A percentile compares a stretch with the other conserved stretches of the same genome.
Conservation (phyloP, 495 filamentous ascomycete genomes). For the Trichoderma asperelloides region DNA sequence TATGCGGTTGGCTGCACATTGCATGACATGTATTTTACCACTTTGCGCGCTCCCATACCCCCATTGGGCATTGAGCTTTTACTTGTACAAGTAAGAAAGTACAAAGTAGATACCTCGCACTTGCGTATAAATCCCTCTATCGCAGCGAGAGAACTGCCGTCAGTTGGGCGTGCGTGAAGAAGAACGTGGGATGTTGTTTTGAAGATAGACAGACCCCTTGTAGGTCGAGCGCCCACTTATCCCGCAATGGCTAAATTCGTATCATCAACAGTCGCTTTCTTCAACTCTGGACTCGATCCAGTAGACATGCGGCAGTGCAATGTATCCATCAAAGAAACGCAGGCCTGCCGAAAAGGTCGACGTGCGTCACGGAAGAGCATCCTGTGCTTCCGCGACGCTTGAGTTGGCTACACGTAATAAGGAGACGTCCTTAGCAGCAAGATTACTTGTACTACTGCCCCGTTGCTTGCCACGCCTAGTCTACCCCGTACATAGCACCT, state of each 20-base stretch:
- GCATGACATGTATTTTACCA: background rate
- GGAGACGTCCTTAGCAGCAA: background rate
- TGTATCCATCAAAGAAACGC: background rate
- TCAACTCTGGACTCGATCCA: background rate
- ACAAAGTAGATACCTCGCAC: no score
- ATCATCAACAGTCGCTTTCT: background rate
- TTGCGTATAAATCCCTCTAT: no score
- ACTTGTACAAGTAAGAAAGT: background rate
- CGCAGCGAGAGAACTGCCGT: background rate
- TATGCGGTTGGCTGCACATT: conserved; percentile 3
- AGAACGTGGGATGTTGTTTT: background rate
- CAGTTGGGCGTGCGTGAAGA: background rate
- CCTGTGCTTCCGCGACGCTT: background rate
- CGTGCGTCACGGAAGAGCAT: background rate
- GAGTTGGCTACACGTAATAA: background rate
- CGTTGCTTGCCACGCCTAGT: background rate
- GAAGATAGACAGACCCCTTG: background rate
- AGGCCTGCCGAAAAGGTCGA: conserved; percentile 1
- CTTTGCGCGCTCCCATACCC: background rate
- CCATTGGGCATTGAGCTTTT: background rate
- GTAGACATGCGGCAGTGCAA: background rate
- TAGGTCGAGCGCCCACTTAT: background rate
- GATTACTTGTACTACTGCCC: background rate
- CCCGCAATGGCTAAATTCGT: background rate
- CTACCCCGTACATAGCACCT: background rate